These are phyloP conservation scores for Ceratocystiopsis minuta DNA, from an alignment of 2,329 filamentous ascomycete species.

Conservation along the genomic window DNA sequence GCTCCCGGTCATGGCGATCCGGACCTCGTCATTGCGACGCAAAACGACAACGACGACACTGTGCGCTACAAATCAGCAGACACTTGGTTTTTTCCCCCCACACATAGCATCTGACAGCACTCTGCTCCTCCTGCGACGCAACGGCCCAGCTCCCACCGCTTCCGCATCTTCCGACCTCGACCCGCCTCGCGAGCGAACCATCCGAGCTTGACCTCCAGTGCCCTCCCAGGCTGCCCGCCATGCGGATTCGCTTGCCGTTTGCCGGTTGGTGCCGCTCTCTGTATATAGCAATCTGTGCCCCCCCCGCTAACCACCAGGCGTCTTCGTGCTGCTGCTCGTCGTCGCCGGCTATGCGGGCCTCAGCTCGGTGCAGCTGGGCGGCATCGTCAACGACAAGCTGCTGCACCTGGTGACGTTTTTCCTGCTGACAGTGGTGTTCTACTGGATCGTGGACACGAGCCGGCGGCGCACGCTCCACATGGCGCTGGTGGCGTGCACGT, in stretches of 20 bases:
- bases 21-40: no score
- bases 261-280: slow-evolving; percentile 43
- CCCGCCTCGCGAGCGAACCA: no score
- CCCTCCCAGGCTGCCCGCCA: no score
- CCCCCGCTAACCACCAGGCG: slow-evolving; percentile 34
- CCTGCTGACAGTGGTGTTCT: slow-evolving; percentile 70
- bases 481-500: slow-evolving; percentile 64
- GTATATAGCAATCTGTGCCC: no score
- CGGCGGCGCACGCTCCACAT: slow-evolving; percentile 72
- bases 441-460: slow-evolving; percentile 90
- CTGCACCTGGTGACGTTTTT: slow-evolving; percentile 84
- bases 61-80: no score
- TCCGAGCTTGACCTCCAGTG: no score
- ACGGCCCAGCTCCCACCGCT: background rate
- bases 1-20: no score
- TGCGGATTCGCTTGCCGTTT: slow-evolving; percentile 79
- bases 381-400: slow-evolving; percentile 68
- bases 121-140: background rate
- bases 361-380: slow-evolving; percentile 37
- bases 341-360: slow-evolving; percentile 67
- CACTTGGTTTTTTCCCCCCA: no score
- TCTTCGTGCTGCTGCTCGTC: slow-evolving; percentile 53
- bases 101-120: no score
- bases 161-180: background rate
- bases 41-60: no score